Evolutionary conservation across 164 flowering plant genomes (phyloP).

Genomic region (Cinnamomum micranthum): DNA sequence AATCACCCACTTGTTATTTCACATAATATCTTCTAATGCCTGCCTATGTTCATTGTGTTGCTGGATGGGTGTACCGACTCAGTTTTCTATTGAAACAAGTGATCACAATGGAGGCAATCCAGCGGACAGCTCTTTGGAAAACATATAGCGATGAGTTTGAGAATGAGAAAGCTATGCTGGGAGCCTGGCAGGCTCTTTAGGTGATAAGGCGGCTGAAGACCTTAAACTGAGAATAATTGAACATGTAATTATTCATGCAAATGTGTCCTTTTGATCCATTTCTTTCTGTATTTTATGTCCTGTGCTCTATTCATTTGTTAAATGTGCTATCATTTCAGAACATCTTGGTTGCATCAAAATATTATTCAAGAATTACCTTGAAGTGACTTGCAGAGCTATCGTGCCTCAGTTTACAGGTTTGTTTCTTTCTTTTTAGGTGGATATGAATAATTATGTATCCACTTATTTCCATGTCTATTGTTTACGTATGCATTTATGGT

Average conservation of each 20-base stretch:
- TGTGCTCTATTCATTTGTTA: too few species aligned
- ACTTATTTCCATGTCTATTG: too few species aligned
- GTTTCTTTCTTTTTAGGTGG: not conserved
- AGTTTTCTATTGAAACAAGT: slow-evolving; percentile 81
- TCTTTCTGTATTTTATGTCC: too few species aligned
- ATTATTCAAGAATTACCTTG: slow-evolving; percentile 85
- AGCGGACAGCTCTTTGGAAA: slow-evolving; percentile 86
- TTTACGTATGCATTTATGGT: too few species aligned
- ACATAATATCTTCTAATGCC: slow-evolving; percentile 5
- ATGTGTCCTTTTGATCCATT: not conserved
- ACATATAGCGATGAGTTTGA: slow-evolving; percentile 73
- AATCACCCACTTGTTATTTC: not conserved
- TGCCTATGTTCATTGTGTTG: slow-evolving; percentile 3
- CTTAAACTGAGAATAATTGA: slow-evolving; percentile 82
- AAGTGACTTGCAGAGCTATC: slow-evolving; percentile 83
- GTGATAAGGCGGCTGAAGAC: slow-evolving; percentile 91
- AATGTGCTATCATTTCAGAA: slow-evolving; percentile 44
- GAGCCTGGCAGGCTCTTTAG: slow-evolving; percentile 79
- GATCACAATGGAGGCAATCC: slow-evolving; percentile 95
- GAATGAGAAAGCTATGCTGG: slow-evolving; percentile 78
- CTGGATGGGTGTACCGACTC: slow-evolving; percentile 9
- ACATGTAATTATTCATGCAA: slow-evolving; percentile 48
- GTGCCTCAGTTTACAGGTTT: slow-evolving; percentile 84
- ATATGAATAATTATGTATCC: not conserved
- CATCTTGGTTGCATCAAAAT: slow-evolving; percentile 90